Conservation (phyloP, 352 stramenopile genomes). For the Thraustotheca clavata region DNA sequence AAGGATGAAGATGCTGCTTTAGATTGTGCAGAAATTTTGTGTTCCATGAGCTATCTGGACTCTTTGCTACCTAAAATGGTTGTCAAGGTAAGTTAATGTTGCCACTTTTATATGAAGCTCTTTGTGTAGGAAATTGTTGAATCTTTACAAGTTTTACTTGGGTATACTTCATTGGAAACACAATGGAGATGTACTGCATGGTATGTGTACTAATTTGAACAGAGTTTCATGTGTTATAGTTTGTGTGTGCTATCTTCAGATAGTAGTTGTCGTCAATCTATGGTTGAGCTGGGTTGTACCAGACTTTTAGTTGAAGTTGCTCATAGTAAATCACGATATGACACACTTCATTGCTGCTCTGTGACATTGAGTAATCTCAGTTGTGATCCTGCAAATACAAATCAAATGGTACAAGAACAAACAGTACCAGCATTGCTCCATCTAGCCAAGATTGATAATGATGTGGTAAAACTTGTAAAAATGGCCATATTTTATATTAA, state of each 20-base stretch:
- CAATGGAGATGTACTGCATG: slow-evolving; percentile 44
- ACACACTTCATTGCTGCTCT: slow-evolving; percentile 48
- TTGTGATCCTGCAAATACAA: slow-evolving; percentile 33
- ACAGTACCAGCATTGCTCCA: slow-evolving; percentile 57
- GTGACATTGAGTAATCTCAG: slow-evolving; percentile 55
- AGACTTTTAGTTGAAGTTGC: slow-evolving; percentile 40
- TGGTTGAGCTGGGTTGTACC: slow-evolving; percentile 45
- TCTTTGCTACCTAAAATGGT: slow-evolving; percentile 5
- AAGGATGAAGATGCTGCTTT: slow-evolving; percentile 37
- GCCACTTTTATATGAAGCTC: slow-evolving; percentile 4
- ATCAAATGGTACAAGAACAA: slow-evolving; percentile 51
- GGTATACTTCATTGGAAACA: slow-evolving; percentile 36
- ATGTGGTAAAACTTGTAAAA: slow-evolving; percentile 19
- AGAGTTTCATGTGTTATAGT: slow-evolving; percentile 18
- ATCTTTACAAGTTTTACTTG: slow-evolving; percentile 35
- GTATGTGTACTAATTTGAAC: neutral
- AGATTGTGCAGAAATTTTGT: slow-evolving; percentile 55
- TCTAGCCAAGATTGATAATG: slow-evolving; percentile 47
- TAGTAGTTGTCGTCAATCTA: slow-evolving; percentile 29
- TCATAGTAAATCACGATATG: slow-evolving; percentile 23
- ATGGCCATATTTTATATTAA: neutral
- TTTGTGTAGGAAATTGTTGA: slow-evolving; percentile 28
- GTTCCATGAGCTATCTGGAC: slow-evolving; percentile 39
- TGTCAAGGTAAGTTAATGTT: neutral
- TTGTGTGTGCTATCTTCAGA: slow-evolving; percentile 47